Evolutionary conservation across 1,139 yeast species (phyloP).

Genomic region (Candida frijolesensis): DNA sequence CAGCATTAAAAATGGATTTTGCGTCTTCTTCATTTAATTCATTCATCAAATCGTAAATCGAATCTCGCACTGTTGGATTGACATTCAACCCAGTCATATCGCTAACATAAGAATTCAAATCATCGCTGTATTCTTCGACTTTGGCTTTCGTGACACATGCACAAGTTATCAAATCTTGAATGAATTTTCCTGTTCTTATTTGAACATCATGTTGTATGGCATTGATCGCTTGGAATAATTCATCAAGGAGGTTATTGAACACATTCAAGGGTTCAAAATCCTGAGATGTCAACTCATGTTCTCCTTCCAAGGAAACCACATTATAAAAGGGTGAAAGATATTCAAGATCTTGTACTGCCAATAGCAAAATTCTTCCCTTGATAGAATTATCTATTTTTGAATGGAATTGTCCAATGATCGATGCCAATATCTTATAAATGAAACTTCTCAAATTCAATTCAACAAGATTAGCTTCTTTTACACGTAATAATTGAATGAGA

Average conservation of each 20-base stretch:
- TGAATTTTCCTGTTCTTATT: constrained; percentile 21
- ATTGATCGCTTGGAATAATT: constrained; percentile 27
- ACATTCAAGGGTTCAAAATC: constrained; percentile 20
- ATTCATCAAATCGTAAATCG: constrained; percentile 50
- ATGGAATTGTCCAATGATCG: constrained; percentile 35
- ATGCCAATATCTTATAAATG: constrained; percentile 31
- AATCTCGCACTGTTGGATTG: constrained; percentile 52
- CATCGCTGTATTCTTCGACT: constrained; percentile 42
- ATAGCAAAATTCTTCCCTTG: constrained; percentile 20
- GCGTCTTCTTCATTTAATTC: constrained; percentile 47
- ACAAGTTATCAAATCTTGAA: constrained; percentile 25
- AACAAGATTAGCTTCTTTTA: constrained; percentile 22
- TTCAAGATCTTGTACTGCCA: constrained; percentile 26
- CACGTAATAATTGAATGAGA: constrained; percentile 21
- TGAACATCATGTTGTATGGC: constrained; percentile 30
- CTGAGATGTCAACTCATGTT: constrained; percentile 10
- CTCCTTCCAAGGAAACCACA: constrained; percentile 14
- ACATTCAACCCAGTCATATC: constrained; percentile 69
- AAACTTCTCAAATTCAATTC: constrained; percentile 26
- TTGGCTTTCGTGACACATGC: constrained; percentile 30
- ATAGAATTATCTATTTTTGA: constrained; percentile 26
- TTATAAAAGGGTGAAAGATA: constrained; percentile 19
- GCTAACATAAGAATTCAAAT: constrained; percentile 69
- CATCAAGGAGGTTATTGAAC: constrained; percentile 20
- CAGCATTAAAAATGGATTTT: constrained; percentile 24